phyloP scores from a whole-genome alignment of 352 stramenopile genomes.

The Pythium vanterpoolii region DNA sequence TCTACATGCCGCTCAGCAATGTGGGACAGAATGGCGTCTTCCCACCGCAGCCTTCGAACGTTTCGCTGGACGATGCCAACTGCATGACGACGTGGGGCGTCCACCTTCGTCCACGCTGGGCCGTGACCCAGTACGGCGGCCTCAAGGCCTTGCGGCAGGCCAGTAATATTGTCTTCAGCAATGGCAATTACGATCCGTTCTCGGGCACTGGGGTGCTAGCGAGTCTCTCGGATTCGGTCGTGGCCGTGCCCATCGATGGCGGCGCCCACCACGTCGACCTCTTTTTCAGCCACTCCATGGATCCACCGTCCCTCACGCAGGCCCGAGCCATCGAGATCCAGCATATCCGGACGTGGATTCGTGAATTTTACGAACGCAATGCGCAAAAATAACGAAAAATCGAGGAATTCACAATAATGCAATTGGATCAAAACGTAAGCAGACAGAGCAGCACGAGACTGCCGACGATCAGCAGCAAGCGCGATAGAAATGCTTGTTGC shows the following conservation, averaged over 20 bases:
- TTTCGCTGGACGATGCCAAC: constrained; percentile 48
- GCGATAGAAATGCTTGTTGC: constrained; percentile 73
- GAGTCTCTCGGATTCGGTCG: constrained; percentile 62
- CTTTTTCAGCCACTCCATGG: constrained; percentile 88
- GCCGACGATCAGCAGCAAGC: constrained; percentile 63
- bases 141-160: constrained; percentile 54
- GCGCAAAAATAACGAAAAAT: neutral
- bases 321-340: constrained; percentile 69
- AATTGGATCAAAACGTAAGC: constrained; percentile 46
- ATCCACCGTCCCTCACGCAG: constrained; percentile 72
- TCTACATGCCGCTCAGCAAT: constrained; percentile 63
- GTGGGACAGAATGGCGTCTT: constrained; percentile 87
- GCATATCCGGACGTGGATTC: constrained; percentile 82
- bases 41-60: constrained; percentile 64
- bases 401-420: neutral
- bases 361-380: constrained; percentile 5
- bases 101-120: constrained; percentile 60
- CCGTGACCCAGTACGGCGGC: constrained; percentile 65
- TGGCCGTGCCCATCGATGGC: constrained; percentile 65
- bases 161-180: constrained; percentile 95
- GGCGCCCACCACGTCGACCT: constrained; percentile 90
- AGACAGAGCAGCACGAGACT: constrained; percentile 72
- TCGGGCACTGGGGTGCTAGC: constrained; percentile 83
- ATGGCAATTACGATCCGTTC: constrained; percentile 94
- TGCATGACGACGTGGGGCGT: constrained; percentile 69